Evolutionary conservation across 306 rosid genomes (phyloP).

Genomic region (Vigna reflexopilosa): DNA sequence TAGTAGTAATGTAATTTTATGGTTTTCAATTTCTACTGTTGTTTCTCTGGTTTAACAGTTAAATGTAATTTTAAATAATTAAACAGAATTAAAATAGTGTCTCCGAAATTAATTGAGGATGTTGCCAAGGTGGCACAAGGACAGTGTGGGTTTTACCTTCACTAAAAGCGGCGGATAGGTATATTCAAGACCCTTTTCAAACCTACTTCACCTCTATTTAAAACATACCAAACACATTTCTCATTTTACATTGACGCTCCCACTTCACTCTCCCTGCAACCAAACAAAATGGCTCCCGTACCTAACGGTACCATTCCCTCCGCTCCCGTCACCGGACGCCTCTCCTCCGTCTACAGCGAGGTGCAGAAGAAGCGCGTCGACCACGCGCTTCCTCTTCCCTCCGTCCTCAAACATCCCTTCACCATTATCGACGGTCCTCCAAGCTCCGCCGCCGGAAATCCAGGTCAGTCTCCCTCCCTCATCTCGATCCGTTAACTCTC

Average conservation of each 20-base stretch:
- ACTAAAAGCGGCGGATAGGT: slow-evolving; percentile 37
- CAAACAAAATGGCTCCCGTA: slow-evolving; percentile 60
- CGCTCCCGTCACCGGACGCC: slow-evolving; percentile 56
- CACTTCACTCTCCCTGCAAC: background rate
- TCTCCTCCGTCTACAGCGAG: slow-evolving; percentile 78
- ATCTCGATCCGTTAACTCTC: slow-evolving; percentile 40
- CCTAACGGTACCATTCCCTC: slow-evolving; percentile 48
- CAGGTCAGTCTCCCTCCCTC: slow-evolving; percentile 57
- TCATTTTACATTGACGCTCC: slow-evolving; percentile 40
- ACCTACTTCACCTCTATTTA: slow-evolving; percentile 41
- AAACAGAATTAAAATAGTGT: background rate
- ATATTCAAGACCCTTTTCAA: slow-evolving; percentile 45
- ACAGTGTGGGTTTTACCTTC: background rate
- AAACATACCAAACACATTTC: slow-evolving; percentile 3
- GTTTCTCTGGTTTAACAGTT: no score
- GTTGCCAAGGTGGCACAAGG: background rate
- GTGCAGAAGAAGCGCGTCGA: slow-evolving; percentile 85
- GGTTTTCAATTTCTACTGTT: no score
- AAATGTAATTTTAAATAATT: no score
- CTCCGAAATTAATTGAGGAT: background rate
- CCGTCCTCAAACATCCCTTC: slow-evolving; percentile 74
- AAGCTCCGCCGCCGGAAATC: slow-evolving; percentile 96
- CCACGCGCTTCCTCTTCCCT: slow-evolving; percentile 82
- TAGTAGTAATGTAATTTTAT: no score
- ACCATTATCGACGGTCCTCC: slow-evolving; percentile 79